Conservation (phyloP, 164 flowering plant species). For the Liriodendron chinense region DNA sequence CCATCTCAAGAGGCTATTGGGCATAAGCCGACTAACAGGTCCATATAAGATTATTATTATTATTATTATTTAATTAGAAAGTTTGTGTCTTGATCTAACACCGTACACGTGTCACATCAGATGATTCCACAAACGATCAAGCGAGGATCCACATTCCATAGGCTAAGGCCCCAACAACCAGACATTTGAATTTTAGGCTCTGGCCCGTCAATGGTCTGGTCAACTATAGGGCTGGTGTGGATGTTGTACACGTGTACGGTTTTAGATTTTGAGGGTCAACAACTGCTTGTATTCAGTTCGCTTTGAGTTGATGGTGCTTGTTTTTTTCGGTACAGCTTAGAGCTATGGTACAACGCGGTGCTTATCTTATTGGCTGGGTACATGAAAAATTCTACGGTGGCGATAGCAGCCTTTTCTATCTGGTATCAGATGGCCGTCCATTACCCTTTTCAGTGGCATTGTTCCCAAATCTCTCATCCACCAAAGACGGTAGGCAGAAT, state of each 20-base stretch:
- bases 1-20: background rate
- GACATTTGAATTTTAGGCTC: background rate
- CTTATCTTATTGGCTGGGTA: background rate
- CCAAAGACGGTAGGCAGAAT: too few species aligned
- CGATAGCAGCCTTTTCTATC: conserved; percentile 1
- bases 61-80: too few species aligned
- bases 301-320: background rate
- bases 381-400: background rate
- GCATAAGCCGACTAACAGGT: too few species aligned
- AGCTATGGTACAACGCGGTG: background rate
- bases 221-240: too few species aligned
- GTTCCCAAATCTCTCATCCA: too few species aligned
- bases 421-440: background rate
- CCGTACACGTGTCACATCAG: too few species aligned
- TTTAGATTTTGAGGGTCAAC: background rate
- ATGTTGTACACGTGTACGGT: background rate
- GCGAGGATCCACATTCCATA: background rate
- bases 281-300: background rate
- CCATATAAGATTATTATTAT: too few species aligned
- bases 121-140: background rate
- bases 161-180: background rate
- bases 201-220: background rate
- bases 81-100: too few species aligned
- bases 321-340: background rate
- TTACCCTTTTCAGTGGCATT: too few species aligned